Evolutionary conservation across 2,329 filamentous ascomycete species (phyloP).

Genomic region (Penicillium sp.): DNA sequence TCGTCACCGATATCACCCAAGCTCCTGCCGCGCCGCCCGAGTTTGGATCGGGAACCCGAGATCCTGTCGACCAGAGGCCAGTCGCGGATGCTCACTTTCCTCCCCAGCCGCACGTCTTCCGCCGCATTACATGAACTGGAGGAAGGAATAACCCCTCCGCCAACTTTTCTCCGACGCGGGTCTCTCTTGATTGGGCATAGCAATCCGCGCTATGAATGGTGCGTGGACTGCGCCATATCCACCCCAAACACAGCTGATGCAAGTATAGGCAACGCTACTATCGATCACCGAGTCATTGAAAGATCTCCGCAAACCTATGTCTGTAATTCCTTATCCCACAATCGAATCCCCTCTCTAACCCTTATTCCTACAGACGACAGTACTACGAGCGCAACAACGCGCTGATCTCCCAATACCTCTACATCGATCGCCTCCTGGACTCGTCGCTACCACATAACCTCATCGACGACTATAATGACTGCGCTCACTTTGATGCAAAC

Average conservation of each 20-base stretch:
- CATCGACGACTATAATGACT: conserved; percentile 70
- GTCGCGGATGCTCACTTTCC: conserved; percentile 27
- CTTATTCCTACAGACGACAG: conserved; percentile 50
- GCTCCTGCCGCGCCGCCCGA: conserved; percentile 24
- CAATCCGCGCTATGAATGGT: conserved; percentile 79
- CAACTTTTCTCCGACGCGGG: conserved; percentile 12
- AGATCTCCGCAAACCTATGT: conserved; percentile 66
- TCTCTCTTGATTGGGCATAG: conserved; percentile 70
- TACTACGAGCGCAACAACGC: conserved; percentile 90
- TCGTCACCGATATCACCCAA: conserved; percentile 13
- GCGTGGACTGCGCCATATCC: conserved; percentile 2
- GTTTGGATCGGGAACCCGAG: conserved; percentile 33
- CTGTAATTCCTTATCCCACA: conserved; percentile 19
- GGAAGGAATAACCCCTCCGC: conserved; percentile 6
- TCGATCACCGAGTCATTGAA: conserved; percentile 70
- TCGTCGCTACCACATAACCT: conserved; percentile 88
- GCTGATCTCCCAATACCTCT: conserved; percentile 84
- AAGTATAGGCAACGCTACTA: conserved; percentile 65
- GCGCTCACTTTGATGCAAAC: not conserved
- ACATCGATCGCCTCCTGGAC: conserved; percentile 85
- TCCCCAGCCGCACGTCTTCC: conserved; percentile 27
- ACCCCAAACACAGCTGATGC: not conserved
- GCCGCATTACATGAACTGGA: conserved; percentile 15
- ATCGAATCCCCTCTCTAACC: not conserved
- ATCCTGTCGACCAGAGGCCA: conserved; percentile 40